phyloP scores from a whole-genome alignment of 352 stramenopile species.

The Blastocystis sp. region DNA sequence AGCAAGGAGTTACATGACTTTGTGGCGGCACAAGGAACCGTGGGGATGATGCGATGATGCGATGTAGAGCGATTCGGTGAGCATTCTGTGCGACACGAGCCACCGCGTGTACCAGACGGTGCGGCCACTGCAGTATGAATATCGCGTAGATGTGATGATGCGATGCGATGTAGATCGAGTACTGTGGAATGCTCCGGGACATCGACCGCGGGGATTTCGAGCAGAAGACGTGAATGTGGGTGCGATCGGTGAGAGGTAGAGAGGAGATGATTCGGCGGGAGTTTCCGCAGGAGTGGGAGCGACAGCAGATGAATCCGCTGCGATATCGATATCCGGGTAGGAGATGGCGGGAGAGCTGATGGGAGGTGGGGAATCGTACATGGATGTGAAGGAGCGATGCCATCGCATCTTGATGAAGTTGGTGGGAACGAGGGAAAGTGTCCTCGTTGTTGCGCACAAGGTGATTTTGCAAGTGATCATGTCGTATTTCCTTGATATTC shows the following conservation, averaged over 20 bases:
- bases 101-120: constrained; percentile 44
- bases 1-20: constrained; percentile 72
- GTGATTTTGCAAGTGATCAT: constrained; percentile 50
- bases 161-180: constrained; percentile 57
- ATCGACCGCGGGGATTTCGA: constrained; percentile 78
- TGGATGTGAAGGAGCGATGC: constrained; percentile 81
- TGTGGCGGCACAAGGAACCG: constrained; percentile 68
- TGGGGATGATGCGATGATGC: constrained; percentile 54
- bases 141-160: constrained; percentile 18
- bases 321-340: constrained; percentile 70
- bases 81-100: constrained; percentile 54
- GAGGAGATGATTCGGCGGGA: constrained; percentile 70
- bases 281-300: constrained; percentile 75
- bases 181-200: constrained; percentile 78
- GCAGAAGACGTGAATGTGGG: constrained; percentile 65
- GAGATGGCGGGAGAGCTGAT: not conserved
- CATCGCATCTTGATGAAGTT: constrained; percentile 81
- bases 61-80: not conserved
- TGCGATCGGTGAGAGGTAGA: not conserved
- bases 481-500: constrained; percentile 55
- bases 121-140: constrained; percentile 55
- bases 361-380: constrained; percentile 76
- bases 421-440: constrained; percentile 67
- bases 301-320: constrained; percentile 75
- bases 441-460: constrained; percentile 39